These are phyloP conservation scores for Parasarocladium wereldwijsianum DNA, from an alignment of 2,329 filamentous ascomycete species.

Conservation along the genomic window DNA sequence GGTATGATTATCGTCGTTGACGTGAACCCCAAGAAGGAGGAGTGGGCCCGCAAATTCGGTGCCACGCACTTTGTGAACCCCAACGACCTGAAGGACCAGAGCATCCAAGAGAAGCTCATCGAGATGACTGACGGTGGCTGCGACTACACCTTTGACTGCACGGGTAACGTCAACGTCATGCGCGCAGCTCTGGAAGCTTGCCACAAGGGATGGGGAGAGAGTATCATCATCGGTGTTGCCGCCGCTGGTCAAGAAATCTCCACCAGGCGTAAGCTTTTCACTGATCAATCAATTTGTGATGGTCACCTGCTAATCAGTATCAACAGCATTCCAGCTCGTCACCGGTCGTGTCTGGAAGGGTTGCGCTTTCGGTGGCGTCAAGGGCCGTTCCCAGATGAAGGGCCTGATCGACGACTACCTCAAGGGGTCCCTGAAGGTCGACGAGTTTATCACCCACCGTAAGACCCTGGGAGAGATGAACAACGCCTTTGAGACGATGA, in stretches of 20 bases:
- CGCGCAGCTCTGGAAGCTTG: slow-evolving; percentile 88
- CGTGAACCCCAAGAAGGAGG: slow-evolving; percentile 81
- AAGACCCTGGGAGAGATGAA: slow-evolving; percentile 76
- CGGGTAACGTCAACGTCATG: slow-evolving; percentile 94
- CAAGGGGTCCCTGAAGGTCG: slow-evolving; percentile 82
- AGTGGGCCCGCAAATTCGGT: slow-evolving; percentile 86
- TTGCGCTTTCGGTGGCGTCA: slow-evolving; percentile 95
- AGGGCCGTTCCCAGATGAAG: slow-evolving; percentile 85
- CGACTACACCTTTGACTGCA: slow-evolving; percentile 99
- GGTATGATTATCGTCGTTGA: slow-evolving; percentile 59
- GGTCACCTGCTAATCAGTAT: slow-evolving; percentile 13
- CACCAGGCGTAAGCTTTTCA: slow-evolving; percentile 64
- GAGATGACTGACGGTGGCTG: slow-evolving; percentile 97
- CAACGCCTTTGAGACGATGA: slow-evolving; percentile 83
- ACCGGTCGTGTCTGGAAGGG: slow-evolving; percentile 97
- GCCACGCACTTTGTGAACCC: slow-evolving; percentile 97
- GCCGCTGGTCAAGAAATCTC: slow-evolving; percentile 92
- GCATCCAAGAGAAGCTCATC: slow-evolving; percentile 79
- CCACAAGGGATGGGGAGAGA: slow-evolving; percentile 99
- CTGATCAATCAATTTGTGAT: neutral
- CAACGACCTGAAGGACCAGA: slow-evolving; percentile 60
- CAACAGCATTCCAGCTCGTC: slow-evolving; percentile 86
- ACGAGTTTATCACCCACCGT: slow-evolving; percentile 98
- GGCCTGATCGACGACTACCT: slow-evolving; percentile 83
- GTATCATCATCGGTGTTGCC: slow-evolving; percentile 93